These are phyloP conservation scores for Rhododendron ovatum DNA, from an alignment of 148 eudicot species.

Conservation along the genomic window DNA sequence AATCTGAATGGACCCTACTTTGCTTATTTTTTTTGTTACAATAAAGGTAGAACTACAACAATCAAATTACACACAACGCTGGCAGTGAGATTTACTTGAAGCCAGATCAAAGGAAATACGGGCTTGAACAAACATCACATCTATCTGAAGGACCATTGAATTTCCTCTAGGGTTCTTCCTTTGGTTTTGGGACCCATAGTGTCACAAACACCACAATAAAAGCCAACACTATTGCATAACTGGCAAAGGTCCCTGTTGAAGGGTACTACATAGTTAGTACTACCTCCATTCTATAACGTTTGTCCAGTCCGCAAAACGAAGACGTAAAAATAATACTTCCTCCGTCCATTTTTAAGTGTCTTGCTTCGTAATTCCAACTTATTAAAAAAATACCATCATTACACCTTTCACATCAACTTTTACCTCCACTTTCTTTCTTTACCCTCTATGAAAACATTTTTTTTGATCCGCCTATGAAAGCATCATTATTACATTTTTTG, in stretches of 20 bases:
- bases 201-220: constrained; percentile 51
- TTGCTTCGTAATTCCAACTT: too few relatives aligned
- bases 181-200: constrained; percentile 81
- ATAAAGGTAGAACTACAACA: not conserved
- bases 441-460: too few relatives aligned
- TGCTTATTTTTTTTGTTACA: not conserved
- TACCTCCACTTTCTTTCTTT: too few relatives aligned
- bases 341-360: too few relatives aligned
- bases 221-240: constrained; percentile 44
- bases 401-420: too few relatives aligned
- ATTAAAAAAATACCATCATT: too few relatives aligned
- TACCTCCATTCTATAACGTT: too few relatives aligned
- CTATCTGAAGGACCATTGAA: constrained; percentile 63
- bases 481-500: too few relatives aligned
- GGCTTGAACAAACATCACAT: constrained; percentile 10
- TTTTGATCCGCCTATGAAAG: too few relatives aligned
- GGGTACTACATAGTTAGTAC: not conserved
- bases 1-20: not conserved
- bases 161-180: constrained; percentile 81
- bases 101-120: not conserved
- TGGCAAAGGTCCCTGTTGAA: constrained; percentile 55
- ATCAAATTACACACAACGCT: not conserved
- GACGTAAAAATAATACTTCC: too few relatives aligned
- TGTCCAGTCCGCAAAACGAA: too few relatives aligned
- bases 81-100: constrained; percentile 2